phyloP scores from a whole-genome alignment of 192 early-diverging fungal genomes.

The Coemansia sp. region DNA sequence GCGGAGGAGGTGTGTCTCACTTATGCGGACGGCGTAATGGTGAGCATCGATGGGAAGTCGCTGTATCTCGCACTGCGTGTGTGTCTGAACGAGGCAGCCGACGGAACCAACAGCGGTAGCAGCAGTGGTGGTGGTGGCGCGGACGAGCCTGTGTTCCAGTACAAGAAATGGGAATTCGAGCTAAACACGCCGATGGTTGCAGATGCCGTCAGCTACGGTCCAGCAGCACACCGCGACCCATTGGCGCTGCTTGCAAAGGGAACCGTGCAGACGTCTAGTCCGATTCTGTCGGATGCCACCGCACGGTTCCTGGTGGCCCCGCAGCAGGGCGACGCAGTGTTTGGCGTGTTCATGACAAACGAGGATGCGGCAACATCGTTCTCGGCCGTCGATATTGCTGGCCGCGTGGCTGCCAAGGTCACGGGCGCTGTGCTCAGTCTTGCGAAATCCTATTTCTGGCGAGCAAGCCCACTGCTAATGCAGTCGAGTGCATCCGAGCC shows the following conservation, averaged over 20 bases:
- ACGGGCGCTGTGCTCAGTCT: constrained; percentile 43
- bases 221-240: constrained; percentile 27
- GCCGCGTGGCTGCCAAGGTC: constrained; percentile 38
- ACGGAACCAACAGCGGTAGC: not conserved
- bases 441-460: constrained; percentile 47
- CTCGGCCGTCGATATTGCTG: constrained; percentile 46
- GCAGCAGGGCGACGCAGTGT: constrained; percentile 40
- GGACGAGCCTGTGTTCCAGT: constrained; percentile 35
- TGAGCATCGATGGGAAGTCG: constrained; percentile 40
- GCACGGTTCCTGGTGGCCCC: constrained; percentile 49
- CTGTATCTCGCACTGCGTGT: constrained; percentile 44
- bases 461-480: constrained; percentile 12
- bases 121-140: constrained; percentile 11
- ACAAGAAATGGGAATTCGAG: constrained; percentile 51
- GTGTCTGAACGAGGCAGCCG: constrained; percentile 33
- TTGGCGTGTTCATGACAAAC: constrained; percentile 47
- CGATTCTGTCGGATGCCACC: constrained; percentile 30
- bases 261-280: constrained; percentile 25
- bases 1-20: constrained; percentile 40
- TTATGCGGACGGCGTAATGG: constrained; percentile 41
- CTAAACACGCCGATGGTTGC: constrained; percentile 30
- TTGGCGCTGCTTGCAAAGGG: constrained; percentile 29
- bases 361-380: constrained; percentile 33
- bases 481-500: not conserved
- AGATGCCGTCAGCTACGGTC: constrained; percentile 44